A percentile compares a stretch with the other conserved stretches of the same genome.
Evolutionary conservation across 169 alveolate species (phyloP).

Genomic region (Plasmodium ovale): DNA sequence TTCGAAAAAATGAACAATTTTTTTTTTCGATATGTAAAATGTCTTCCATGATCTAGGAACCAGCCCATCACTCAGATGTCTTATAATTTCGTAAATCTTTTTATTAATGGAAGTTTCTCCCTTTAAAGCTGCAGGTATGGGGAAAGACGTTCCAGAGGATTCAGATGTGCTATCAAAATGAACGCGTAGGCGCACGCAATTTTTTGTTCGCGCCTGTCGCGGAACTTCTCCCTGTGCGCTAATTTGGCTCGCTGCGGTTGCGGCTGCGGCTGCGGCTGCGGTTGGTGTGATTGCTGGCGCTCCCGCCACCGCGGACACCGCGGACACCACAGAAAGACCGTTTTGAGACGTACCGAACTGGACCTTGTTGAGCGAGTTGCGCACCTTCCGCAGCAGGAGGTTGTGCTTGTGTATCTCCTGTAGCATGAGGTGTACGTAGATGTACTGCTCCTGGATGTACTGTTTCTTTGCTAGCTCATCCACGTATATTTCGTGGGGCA

Average conservation of each 20-base stretch:
- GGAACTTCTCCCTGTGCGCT: too few relatives aligned
- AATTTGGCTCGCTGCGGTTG: background rate
- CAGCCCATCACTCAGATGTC: constrained; percentile 34
- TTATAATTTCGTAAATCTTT: constrained; percentile 55
- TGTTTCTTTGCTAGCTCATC: constrained; percentile 50
- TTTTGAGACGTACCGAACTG: constrained; percentile 41
- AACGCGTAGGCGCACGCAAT: background rate
- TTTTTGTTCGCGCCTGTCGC: too few relatives aligned
- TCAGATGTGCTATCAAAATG: background rate
- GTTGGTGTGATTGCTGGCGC: background rate
- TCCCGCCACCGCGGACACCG: background rate
- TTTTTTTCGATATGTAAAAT: constrained; percentile 53
- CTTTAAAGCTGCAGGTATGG: constrained; percentile 43
- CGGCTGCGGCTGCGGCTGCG: background rate
- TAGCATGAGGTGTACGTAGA: constrained; percentile 44
- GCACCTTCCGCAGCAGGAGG: constrained; percentile 11
- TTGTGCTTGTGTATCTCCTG: constrained; percentile 70
- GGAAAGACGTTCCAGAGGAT: background rate
- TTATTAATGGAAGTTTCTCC: constrained; percentile 69
- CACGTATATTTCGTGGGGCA: constrained; percentile 72
- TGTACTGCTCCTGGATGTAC: constrained; percentile 40
- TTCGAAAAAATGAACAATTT: constrained; percentile 42
- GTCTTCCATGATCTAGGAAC: constrained; percentile 74
- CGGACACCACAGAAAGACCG: background rate
- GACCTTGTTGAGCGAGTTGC: constrained; percentile 67